Base-by-base conservation (phyloP, 768 basidiomycete species). In the Myochromella boudieri region DNA sequence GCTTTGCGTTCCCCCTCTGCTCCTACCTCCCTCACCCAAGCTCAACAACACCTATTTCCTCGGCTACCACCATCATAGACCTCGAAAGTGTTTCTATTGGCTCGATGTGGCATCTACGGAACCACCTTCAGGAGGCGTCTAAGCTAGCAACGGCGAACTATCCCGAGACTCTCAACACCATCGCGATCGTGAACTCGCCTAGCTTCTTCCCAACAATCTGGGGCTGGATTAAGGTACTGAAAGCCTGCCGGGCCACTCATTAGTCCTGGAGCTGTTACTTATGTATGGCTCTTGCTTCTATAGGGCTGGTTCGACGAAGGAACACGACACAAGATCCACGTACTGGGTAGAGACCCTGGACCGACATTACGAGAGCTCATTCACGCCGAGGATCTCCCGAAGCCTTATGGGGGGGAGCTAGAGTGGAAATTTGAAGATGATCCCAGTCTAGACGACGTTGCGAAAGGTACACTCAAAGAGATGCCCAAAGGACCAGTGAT, bases 201-300 rank as follows among this genome's bases (percentile, higher is more conserved):
- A 70, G 80, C 0, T 93, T 91, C 71, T 93, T 93, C 64, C 79
- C 85, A 2, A 87, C 84, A 1, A 71, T 92, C 8, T 93, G 90
- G 90, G 76, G 75, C 25, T 92, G 90, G 90, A 74, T 92, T 60
- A 89, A 87, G 72, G 85, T 82, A 48, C 31, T 67, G 40, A 17
- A 15, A 10, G 33, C 18, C 20, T 37, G 3, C 21, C n/a, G 10
- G 26, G 11, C 1, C 12, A 18, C 15, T 18, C 21, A 8, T 24
- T 28, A 4, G 21, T 15, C 26, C 26, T 28, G 1, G 27, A 24
- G 22, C 24, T 22, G 5, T 6, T 37, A 5, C 3, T n/a, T 11
- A 28, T 20, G 32, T 22, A n/a, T n/a, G 29, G 9, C n/a, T 34
- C 14, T 34, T n/a, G n/a, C 33, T n/a, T n/a, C n/a, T 25, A 6